phyloP scores from a whole-genome alignment of 345 rosid genomes.

The Tarenaya hassleriana region DNA sequence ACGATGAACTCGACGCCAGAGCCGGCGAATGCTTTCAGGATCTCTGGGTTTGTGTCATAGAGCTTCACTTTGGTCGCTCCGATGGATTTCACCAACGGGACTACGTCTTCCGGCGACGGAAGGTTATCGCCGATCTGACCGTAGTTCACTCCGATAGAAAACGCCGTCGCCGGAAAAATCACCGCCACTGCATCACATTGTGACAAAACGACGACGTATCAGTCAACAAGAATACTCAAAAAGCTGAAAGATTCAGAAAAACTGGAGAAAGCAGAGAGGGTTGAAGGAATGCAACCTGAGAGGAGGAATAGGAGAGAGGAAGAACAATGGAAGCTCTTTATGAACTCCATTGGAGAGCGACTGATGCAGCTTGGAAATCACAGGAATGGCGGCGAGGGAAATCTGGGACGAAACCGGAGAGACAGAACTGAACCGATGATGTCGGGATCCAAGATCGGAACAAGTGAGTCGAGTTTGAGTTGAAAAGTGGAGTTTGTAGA shows the following conservation, averaged over 20 bases:
- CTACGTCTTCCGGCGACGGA: conserved; percentile 59
- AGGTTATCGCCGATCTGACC: conserved; percentile 89
- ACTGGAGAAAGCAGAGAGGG: background rate
- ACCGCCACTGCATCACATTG: conserved; percentile 16
- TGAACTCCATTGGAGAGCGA: conserved; percentile 17
- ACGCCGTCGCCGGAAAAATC: conserved; percentile 29
- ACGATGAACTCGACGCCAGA: conserved; percentile 72
- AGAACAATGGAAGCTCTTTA: conserved; percentile 10
- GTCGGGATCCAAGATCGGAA: no score
- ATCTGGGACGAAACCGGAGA: conserved; percentile 3
- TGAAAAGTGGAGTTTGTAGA: no score
- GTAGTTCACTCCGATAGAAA: conserved; percentile 77
- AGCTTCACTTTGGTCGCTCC: conserved; percentile 85
- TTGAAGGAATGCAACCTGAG: conserved; percentile 17
- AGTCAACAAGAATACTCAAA: background rate
- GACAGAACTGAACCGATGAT: background rate
- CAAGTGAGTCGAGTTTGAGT: conserved; percentile 8
- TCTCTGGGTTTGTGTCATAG: conserved; percentile 74
- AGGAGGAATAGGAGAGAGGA: conserved; percentile 15
- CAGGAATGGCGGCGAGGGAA: conserved; percentile 18
- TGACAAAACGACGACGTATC: background rate
- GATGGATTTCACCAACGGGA: conserved; percentile 72
- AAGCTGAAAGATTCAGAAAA: background rate
- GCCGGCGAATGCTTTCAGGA: conserved; percentile 71
- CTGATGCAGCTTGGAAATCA: background rate